Percentiles rank a stretch among this genome's conserved stretches.
These are phyloP conservation scores for Lignosus rhinocerotis DNA, from an alignment of 1,284 basidiomycete species.

Conservation along the genomic window DNA sequence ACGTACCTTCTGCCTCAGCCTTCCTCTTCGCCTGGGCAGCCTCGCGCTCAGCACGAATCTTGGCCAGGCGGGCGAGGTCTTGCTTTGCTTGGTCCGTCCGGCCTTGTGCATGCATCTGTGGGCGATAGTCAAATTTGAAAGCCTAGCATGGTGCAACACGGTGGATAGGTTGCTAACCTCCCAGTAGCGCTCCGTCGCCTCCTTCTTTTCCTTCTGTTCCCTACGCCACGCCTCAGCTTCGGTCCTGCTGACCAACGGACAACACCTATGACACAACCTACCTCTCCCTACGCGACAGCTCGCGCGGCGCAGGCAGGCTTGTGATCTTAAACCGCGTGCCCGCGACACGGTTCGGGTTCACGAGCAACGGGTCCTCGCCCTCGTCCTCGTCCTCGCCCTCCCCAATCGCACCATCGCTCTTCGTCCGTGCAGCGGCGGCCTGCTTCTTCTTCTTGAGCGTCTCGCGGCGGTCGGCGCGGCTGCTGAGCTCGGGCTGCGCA, in stretches of 20 bases:
- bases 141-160: conserved; percentile 9
- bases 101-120: conserved; percentile 68
- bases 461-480: conserved; percentile 30
- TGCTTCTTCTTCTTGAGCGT: conserved; percentile 34
- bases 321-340: conserved; percentile 32
- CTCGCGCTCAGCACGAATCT: conserved; percentile 84
- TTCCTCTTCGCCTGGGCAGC: conserved; percentile 82
- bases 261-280: not conserved
- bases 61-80: conserved; percentile 84
- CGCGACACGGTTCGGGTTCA: conserved; percentile 33
- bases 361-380: conserved; percentile 32
- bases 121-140: not conserved
- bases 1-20: conserved; percentile 79
- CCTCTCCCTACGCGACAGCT: conserved; percentile 33
- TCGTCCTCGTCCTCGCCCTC: conserved; percentile 34
- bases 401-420: conserved; percentile 12
- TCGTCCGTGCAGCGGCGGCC: conserved; percentile 19
- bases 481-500: conserved; percentile 30
- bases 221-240: conserved; percentile 39
- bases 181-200: conserved; percentile 84
- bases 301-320: conserved; percentile 28
- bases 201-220: conserved; percentile 88
- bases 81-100: conserved; percentile 88
- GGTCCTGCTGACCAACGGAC: too few species aligned
- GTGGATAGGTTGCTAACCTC: conserved; percentile 50